Percentiles rank a stretch among this genome's conserved stretches.
Evolutionary conservation across 2,329 filamentous ascomycete genomes (phyloP).

Genomic region (Trichophyton benhamiae): DNA sequence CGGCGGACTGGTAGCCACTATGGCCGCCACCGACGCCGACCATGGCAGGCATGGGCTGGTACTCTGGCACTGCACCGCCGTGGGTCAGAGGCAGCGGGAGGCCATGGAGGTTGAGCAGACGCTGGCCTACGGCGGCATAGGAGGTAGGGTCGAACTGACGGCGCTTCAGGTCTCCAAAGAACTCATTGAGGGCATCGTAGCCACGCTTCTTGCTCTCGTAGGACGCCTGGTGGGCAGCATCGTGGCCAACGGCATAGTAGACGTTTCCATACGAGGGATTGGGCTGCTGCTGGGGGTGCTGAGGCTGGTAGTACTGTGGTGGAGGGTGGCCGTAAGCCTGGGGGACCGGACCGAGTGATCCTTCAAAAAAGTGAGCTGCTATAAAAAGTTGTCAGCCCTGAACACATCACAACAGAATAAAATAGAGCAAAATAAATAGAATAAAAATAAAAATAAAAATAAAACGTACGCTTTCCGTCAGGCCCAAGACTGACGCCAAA

Average conservation of each 20-base stretch:
- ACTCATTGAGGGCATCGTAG: conserved; percentile 83
- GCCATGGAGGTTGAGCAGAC: conserved; percentile 68
- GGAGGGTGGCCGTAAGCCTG: conserved; percentile 31
- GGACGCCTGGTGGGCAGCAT: conserved; percentile 49
- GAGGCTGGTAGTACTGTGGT: conserved; percentile 38
- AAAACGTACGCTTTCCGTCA: conserved; percentile 21
- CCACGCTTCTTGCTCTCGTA: conserved; percentile 69
- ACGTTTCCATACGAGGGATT: conserved; percentile 56
- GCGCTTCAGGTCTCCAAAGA: conserved; percentile 86
- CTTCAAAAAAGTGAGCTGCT: conserved; percentile 45
- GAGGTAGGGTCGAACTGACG: conserved; percentile 77
- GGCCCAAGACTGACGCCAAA: conserved; percentile 21
- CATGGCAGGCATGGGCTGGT: conserved; percentile 41
- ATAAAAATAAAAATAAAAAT: too few species aligned
- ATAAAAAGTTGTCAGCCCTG: conserved; percentile 14
- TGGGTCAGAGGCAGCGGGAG: conserved; percentile 51
- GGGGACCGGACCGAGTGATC: conserved; percentile 38
- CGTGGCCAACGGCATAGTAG: conserved; percentile 65
- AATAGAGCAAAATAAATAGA: too few species aligned
- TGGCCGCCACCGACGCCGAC: conserved; percentile 42
- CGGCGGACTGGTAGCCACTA: conserved; percentile 41
- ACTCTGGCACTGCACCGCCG: conserved; percentile 39
- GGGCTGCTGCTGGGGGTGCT: conserved; percentile 41
- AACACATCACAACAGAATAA: conserved; percentile 15
- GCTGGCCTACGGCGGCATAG: conserved; percentile 84